Evolutionary conservation across 768 basidiomycete species (phyloP), one percentile per base, ranked within the genome.

Genomic region (Tephrocybe sp.): DNA sequence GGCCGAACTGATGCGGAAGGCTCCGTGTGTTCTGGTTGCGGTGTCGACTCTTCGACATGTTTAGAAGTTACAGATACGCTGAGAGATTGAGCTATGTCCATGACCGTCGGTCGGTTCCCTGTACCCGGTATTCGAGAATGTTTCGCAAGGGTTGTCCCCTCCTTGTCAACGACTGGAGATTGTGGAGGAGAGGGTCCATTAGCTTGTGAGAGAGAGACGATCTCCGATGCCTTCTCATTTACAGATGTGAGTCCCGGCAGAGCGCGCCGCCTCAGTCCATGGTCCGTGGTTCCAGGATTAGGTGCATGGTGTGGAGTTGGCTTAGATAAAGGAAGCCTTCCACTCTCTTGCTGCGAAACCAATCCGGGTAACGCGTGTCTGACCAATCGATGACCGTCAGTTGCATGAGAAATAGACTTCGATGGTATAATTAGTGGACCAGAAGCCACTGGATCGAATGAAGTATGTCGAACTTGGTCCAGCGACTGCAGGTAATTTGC

Each of bases 51-150:
- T 26, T 36, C 32, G 4, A 25, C 24, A n/a, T 40, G 21, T 13
- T 13, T n/a, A 9, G 30, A 26, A 19, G 36, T 28, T 13, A 36
- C 19, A 7, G 57, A 49, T 49, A 77, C 72, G 27, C 63, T 71
- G 46, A 89, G 62, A 8, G 79, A 77, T 61, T 84, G 84, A 2
- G 86, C 87, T 9, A 91, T 80, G 34, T 91, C 87, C 89, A 91
- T 90, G 19, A 83, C 87, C 12, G 82, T 80, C 16, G 85, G 80
- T 51, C 89, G 72, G 44, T 78, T 81, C 13, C 86, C 86, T 5
- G 86, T 79, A 58, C 80, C 87, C 4, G 86, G 80, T 44, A 84
- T 84, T 18, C 86, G 82, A 37, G 68, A 50, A 58, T 77, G 79
- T 44, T 73, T 75, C 3, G 67, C 53, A 18, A 62, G 31, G 21